Evolutionary conservation across 768 basidiomycete genomes (phyloP).

Genomic region (Goffeauzyma gilvescens): DNA sequence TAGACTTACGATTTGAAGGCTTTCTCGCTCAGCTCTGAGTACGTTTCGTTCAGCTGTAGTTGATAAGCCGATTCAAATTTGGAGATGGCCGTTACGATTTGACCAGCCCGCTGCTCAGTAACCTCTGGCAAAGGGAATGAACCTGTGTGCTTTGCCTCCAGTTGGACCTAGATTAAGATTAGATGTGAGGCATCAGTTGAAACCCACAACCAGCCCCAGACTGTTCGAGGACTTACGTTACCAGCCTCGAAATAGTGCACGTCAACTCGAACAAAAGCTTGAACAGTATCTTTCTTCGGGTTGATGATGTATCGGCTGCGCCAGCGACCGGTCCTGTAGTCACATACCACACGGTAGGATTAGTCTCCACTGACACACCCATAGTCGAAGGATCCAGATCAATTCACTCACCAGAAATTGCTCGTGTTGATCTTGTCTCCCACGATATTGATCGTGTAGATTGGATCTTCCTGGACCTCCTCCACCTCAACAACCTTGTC

Average conservation of each 20-base stretch:
- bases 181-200: too few relatives aligned
- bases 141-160: conserved; percentile 53
- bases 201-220: too few relatives aligned
- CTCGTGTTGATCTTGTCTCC: conserved; percentile 85
- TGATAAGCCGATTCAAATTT: conserved; percentile 71
- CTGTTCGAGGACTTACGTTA: conserved; percentile 41
- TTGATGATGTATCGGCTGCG: conserved; percentile 68
- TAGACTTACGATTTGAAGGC: conserved; percentile 51
- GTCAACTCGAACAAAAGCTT: conserved; percentile 59
- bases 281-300: conserved; percentile 42
- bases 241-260: conserved; percentile 98
- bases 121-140: conserved; percentile 37
- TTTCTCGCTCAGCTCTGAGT: conserved; percentile 78
- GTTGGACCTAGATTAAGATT: too few relatives aligned
- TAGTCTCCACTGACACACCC: too few relatives aligned
- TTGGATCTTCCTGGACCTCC: conserved; percentile 10
- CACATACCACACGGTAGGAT: too few relatives aligned
- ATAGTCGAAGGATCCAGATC: too few relatives aligned
- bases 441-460: conserved; percentile 54
- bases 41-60: conserved; percentile 55
- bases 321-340: conserved; percentile 77
- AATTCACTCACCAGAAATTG: conserved; percentile 59
- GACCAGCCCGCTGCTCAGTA: conserved; percentile 35
- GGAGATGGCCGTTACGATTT: conserved; percentile 40
- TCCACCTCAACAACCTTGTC: not conserved